A percentile compares a stretch with the other conserved stretches of the same genome.
Conservation (phyloP, 495 filamentous ascomycete species). For the Tuber indicum region DNA sequence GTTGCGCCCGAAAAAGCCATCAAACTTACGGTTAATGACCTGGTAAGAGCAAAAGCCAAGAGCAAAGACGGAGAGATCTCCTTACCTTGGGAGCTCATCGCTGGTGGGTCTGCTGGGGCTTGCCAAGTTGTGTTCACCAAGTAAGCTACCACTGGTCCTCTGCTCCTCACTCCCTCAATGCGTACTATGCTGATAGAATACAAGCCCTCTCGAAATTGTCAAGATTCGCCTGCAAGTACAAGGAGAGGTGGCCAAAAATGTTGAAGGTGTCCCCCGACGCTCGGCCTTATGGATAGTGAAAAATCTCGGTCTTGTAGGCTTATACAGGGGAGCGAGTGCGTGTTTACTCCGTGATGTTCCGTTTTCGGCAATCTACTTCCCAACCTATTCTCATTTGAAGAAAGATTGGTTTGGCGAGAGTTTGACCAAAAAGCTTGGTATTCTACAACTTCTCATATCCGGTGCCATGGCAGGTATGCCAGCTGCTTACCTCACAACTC, state of each 20-base stretch:
- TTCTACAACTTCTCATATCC: constrained; percentile 85
- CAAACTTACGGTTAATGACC: constrained; percentile 95
- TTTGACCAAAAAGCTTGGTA: constrained; percentile 78
- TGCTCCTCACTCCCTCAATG: not conserved
- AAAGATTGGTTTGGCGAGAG: constrained; percentile 87
- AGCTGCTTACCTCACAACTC: constrained; percentile 92
- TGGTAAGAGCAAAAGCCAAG: constrained; percentile 71
- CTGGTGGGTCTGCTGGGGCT: constrained; percentile 83
- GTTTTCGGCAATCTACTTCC: constrained; percentile 98
- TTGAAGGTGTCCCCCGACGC: constrained; percentile 74
- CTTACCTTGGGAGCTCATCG: constrained; percentile 65
- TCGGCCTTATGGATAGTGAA: constrained; percentile 96
- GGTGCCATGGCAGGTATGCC: constrained; percentile 99
- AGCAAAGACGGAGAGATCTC: constrained; percentile 68
- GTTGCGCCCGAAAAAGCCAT: constrained; percentile 98
- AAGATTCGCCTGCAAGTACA: constrained; percentile 98
- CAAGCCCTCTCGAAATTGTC: constrained; percentile 93
- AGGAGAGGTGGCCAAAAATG: constrained; percentile 84
- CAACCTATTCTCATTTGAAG: constrained; percentile 90
- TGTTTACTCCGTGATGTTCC: constrained; percentile 93
- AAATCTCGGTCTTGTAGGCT: constrained; percentile 86
- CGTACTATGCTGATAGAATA: not conserved
- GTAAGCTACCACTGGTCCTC: constrained; percentile 49
- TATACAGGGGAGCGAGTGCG: constrained; percentile 96
- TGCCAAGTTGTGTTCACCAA: constrained; percentile 70